phyloP scores from a whole-genome alignment of 1,284 basidiomycete species.

The Tilletia walkeri region DNA sequence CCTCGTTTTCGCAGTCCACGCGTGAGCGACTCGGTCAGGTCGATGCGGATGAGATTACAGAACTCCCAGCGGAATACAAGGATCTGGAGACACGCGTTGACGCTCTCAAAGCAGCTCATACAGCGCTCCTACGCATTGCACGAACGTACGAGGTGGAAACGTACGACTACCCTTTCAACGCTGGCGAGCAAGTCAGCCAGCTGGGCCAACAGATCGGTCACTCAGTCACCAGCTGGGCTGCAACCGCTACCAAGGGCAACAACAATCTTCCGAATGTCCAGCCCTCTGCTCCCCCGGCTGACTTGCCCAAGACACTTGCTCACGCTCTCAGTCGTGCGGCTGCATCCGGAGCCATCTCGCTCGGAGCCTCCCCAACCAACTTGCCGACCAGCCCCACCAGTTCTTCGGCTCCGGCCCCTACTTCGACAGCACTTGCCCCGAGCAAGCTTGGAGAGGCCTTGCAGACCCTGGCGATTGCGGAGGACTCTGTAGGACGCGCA shows the following conservation, averaged over 20 bases:
- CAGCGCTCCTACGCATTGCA: constrained; percentile 69
- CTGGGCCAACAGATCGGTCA: constrained; percentile 64
- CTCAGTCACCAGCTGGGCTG: constrained; percentile 82
- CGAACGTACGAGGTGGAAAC: constrained; percentile 48
- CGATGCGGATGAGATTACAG: constrained; percentile 87
- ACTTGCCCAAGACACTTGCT: constrained; percentile 77
- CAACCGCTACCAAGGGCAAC: constrained; percentile 71
- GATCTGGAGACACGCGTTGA: constrained; percentile 92
- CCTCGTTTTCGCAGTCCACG: constrained; percentile 38
- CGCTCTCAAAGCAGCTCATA: constrained; percentile 74
- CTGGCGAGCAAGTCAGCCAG: constrained; percentile 62
- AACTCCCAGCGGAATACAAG: constrained; percentile 78
- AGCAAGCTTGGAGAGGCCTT: constrained; percentile 66
- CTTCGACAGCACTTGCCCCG: constrained; percentile 31
- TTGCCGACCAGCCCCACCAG: constrained; percentile 25
- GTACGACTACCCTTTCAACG: constrained; percentile 55
- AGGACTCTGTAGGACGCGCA: constrained; percentile 83
- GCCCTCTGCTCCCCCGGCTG: constrained; percentile 61
- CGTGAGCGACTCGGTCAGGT: constrained; percentile 83
- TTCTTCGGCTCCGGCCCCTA: constrained; percentile 20
- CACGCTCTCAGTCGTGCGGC: constrained; percentile 87
- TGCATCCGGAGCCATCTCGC: constrained; percentile 65
- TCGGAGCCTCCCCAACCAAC: constrained; percentile 44
- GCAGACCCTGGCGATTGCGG: constrained; percentile 73
- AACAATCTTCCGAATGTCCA: constrained; percentile 67